Evolutionary conservation across 768 basidiomycete species (phyloP), one percentile per base, ranked within the genome.

Genomic region (Chalciporus sphaerocephalus): DNA sequence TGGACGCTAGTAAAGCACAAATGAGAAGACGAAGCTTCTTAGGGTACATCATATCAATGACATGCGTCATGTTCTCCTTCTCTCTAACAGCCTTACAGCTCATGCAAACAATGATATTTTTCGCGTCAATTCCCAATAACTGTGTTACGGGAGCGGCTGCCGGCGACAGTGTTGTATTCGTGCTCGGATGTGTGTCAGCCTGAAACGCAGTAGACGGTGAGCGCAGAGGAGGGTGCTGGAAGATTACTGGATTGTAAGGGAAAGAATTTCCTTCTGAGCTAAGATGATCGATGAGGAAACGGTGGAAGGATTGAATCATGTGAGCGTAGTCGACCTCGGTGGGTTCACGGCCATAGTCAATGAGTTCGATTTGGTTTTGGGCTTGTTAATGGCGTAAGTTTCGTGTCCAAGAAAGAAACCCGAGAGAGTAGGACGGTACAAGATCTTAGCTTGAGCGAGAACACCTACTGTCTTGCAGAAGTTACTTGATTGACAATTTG

Each of bases 401-500:
- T 25, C 12, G 44, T 36, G 30, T n/a, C 38, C 5, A 11, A 24
- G 13, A 38, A 13, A n/a, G n/a, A 21, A 10, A n/a, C n/a, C n/a
- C 16, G 16, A 17, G 23, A 15, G 16, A 28, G 16, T 28, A 18
- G n/a, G 11, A 15, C 13, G n/a, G 6, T 15, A 32, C 30, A 32
- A n/a, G 2, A 55, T 65, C 40, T 42, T 55, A 93, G 93, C 81
- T 67, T 93, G 91, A 6, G 91, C 87, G 24, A 93, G 77, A 3
- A 90, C 83, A 15, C 89, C 85, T 36, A 97, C 88, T 2, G 92
- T 87, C 65, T 92, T 87, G 64, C 93, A 98, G 57, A 97, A 99
- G 64, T 99, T 99, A 64, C 87, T 93, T 5, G 93, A 83, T 64
- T 98, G 95, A 58, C 95, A 97, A 55, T 99, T 98, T 16, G 78